Percentiles rank a stretch among this genome's conserved stretches.
These are phyloP conservation scores for Teunomyces tritomae DNA, from an alignment of 805 yeast genomes.

Conservation along the genomic window DNA sequence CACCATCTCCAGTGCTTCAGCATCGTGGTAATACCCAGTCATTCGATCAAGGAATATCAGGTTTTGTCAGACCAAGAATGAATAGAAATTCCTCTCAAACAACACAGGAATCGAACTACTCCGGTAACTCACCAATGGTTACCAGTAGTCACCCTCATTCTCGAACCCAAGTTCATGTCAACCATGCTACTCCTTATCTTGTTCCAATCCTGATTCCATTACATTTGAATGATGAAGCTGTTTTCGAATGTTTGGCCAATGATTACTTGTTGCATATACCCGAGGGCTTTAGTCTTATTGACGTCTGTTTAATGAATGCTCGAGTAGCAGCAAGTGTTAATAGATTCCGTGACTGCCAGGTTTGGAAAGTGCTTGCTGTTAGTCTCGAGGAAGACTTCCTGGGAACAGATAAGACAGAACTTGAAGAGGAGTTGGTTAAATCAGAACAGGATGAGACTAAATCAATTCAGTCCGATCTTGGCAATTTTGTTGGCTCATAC, in stretches of 20 bases:
- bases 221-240: constrained; percentile 39
- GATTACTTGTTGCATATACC: constrained; percentile 48
- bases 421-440: background rate
- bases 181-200: constrained; percentile 33
- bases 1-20: constrained; percentile 20
- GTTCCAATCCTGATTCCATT: constrained; percentile 44
- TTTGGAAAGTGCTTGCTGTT: constrained; percentile 59
- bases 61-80: constrained; percentile 25
- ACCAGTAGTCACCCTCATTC: constrained; percentile 3
- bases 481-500: constrained; percentile 40
- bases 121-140: constrained; percentile 15
- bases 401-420: constrained; percentile 3
- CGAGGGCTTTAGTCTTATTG: constrained; percentile 47
- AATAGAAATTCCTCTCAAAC: constrained; percentile 33
- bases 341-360: constrained; percentile 54
- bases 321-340: constrained; percentile 51
- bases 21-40: constrained; percentile 1
- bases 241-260: constrained; percentile 47
- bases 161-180: constrained; percentile 10
- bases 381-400: constrained; percentile 37
- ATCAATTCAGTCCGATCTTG: constrained; percentile 36
- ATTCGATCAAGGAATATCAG: constrained; percentile 1
- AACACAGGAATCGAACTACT: constrained; percentile 31
- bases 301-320: constrained; percentile 59
- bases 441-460: constrained; percentile 18